Evolutionary conservation across 2,329 filamentous ascomycete species (phyloP).

Genomic region (Cladosporium sp.): DNA sequence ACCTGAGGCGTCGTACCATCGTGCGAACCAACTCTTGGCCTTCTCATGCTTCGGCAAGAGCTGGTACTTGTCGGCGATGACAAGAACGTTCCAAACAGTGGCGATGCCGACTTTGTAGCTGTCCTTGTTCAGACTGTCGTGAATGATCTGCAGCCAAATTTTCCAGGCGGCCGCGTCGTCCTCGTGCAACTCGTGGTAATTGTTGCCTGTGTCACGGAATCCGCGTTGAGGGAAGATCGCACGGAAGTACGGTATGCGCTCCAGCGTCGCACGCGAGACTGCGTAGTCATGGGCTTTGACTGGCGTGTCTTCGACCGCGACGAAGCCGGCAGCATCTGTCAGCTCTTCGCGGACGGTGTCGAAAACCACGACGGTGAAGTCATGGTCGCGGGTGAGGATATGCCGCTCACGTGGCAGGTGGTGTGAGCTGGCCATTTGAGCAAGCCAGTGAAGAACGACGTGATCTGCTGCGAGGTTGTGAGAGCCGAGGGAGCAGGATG

Average conservation of each 20-base stretch:
- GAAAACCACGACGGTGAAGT: background rate
- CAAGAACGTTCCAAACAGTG: constrained; percentile 24
- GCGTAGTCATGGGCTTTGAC: background rate
- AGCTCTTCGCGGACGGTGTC: background rate
- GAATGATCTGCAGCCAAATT: constrained; percentile 24
- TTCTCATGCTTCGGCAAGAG: constrained; percentile 2
- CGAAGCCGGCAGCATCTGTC: background rate
- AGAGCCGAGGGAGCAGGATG: background rate
- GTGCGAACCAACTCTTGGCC: constrained; percentile 22
- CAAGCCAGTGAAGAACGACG: too few relatives aligned
- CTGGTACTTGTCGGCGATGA: constrained; percentile 23
- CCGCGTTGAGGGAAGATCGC: background rate
- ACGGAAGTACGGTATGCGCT: background rate
- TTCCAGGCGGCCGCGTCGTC: background rate
- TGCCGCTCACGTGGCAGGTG: background rate
- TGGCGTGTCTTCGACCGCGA: background rate
- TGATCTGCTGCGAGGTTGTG: too few relatives aligned
- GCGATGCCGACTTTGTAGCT: constrained; percentile 17
- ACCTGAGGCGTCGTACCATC: constrained; percentile 16
- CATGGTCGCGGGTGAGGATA: background rate
- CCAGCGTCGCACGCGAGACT: background rate
- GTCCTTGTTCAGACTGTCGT: background rate
- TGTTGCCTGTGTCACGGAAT: background rate
- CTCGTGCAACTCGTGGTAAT: background rate
- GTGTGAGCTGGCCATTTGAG: background rate